These are phyloP conservation scores for Erodium maritimum DNA, from an alignment of 345 rosid species.

Conservation along the genomic window DNA sequence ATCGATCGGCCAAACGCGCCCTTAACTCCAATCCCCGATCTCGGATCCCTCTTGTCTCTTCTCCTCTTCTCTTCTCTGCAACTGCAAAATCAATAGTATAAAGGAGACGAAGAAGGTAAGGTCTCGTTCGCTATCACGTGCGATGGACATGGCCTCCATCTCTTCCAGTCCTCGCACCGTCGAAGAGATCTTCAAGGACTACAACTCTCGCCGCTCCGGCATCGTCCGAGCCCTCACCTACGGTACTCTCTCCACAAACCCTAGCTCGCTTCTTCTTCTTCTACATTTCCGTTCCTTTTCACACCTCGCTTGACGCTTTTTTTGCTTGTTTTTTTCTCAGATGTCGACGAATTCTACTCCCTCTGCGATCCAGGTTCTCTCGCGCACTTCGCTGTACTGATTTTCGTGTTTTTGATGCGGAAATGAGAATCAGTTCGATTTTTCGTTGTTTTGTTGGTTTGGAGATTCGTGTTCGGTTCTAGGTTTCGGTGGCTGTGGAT, in stretches of 20 bases:
- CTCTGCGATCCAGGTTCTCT: conserved; percentile 94
- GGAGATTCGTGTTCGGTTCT: neutral
- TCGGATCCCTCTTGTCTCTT: neutral
- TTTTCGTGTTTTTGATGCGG: neutral
- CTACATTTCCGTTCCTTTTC: neutral
- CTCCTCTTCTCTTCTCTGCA: too few relatives aligned
- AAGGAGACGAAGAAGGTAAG: too few relatives aligned
- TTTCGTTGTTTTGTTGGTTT: neutral
- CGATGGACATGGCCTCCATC: conserved; percentile 22
- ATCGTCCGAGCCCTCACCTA: conserved; percentile 83
- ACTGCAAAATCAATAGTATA: too few relatives aligned
- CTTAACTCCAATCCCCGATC: neutral
- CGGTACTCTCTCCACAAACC: conserved; percentile 27
- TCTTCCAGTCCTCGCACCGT: conserved; percentile 75
- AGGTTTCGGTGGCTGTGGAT: neutral
- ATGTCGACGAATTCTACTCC: conserved; percentile 79
- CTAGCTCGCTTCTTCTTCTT: neutral
- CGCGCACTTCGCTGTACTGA: neutral
- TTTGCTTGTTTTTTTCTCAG: conserved; percentile 21
- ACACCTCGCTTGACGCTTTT: neutral
- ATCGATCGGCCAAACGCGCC: neutral
- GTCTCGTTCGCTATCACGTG: neutral
- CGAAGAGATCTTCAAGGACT: conserved; percentile 93
- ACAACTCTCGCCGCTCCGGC: conserved; percentile 60
- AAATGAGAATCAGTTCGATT: too few relatives aligned